Base-by-base conservation (phyloP, 2,329 filamentous ascomycete species). In the Thelonectria blattea region DNA sequence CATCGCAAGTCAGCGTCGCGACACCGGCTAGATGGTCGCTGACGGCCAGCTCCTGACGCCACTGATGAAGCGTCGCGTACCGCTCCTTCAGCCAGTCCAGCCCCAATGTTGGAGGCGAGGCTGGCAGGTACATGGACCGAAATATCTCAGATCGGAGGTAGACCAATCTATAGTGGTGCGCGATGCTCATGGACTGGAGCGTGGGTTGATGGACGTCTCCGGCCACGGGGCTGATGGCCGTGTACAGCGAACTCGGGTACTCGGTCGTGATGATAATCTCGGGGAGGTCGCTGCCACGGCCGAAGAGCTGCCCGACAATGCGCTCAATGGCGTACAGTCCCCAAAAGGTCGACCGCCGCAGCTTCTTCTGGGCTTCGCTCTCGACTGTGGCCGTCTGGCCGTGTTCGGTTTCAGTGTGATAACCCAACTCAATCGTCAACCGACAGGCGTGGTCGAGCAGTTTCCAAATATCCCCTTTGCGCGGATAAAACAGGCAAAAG, bases 131-230 rank as follows among this genome's bases (percentile, higher is more conserved):
- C n/a, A 43, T 18, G 37, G 14, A 41, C 14, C 37, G 37, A 17
- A 41, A 41, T 15, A 58, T 58, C 42, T 58, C 49, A 4, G 56
- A 58, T 14, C 56, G 48, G 7, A 58, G 42, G 37, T 58, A 58
- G 14, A 58, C 56, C n/a, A 58, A 27, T 4, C 56, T 49, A 24
- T 53, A 58, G 43, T 58, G 56, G 30, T 58, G 56, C 24, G 39
- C 37, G 37, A 41, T 41, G 37, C 37, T 41, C 37, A 41, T 41
- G 37, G 37, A 41, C 17, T 41, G 37, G 17, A 41, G 14, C 14
- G 14, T 17, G 2, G 14, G 14, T 41, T 41, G 37, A 17, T 41
- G 6, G 14, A 41, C 14, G 14, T 41, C 37, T 11, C 37, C 37
- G 37, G 14, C 17, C 2, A 41, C 37, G 12, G 37, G 37, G 37